phyloP scores from a whole-genome alignment of 768 basidiomycete species.

The Kwoniella botswanensis region DNA sequence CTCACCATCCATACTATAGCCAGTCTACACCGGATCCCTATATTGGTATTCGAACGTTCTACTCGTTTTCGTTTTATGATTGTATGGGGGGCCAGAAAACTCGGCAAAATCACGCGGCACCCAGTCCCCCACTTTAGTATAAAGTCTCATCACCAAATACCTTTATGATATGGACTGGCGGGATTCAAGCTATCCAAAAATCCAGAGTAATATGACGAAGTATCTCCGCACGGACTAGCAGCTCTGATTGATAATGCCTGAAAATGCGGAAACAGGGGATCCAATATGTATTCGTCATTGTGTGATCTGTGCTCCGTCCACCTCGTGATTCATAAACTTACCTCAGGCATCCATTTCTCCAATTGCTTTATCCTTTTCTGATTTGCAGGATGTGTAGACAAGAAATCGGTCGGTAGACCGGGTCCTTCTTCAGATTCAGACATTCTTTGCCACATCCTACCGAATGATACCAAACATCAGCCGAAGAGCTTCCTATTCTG shows the following conservation, averaged over 20 bases:
- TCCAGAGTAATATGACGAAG: slow-evolving; percentile 44
- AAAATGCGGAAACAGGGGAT: too few species aligned
- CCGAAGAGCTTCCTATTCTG: too few species aligned
- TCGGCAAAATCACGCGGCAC: too few species aligned
- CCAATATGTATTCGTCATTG: too few species aligned
- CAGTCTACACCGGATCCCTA: too few species aligned
- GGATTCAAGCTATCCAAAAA: slow-evolving; percentile 46
- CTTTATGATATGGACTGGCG: slow-evolving; percentile 10
- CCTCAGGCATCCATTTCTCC: slow-evolving; percentile 54
- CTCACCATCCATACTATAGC: too few species aligned
- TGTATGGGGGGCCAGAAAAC: too few species aligned
- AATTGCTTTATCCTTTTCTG: slow-evolving; percentile 67
- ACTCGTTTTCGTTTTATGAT: too few species aligned
- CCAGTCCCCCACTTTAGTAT: neutral
- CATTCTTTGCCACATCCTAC: slow-evolving; percentile 76
- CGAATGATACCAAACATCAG: too few species aligned
- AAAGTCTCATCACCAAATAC: slow-evolving; percentile 24
- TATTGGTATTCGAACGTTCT: too few species aligned
- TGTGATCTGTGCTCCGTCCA: too few species aligned
- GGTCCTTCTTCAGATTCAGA: slow-evolving; percentile 63
- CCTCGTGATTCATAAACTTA: too few species aligned
- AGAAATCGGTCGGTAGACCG: slow-evolving; percentile 64
- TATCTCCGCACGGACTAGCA: slow-evolving; percentile 50
- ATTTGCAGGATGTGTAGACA: slow-evolving; percentile 81
- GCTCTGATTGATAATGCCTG: slow-evolving; percentile 54